phyloP scores from a whole-genome alignment of 805 yeast genomes.

The Saccharomycopsis olivae region DNA sequence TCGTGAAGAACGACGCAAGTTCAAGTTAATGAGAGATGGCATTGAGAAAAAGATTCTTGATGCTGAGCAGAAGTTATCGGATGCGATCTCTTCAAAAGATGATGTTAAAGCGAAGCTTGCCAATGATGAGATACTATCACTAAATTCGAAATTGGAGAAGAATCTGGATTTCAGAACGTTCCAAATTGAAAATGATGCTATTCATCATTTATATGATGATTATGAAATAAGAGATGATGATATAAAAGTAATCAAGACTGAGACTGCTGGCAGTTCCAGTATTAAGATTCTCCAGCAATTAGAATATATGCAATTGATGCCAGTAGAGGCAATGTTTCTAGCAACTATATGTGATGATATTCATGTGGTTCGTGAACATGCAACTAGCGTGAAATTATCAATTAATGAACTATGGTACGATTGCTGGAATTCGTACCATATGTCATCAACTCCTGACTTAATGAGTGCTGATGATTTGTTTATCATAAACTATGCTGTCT shows the following conservation, averaged over 20 bases:
- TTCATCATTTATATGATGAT: conserved; percentile 16
- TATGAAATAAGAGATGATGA: conserved; percentile 22
- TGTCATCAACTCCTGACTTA: too few species aligned
- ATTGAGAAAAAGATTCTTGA: conserved; percentile 41
- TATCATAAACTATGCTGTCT: conserved; percentile 53
- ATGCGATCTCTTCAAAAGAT: conserved; percentile 16
- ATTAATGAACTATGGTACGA: too few species aligned
- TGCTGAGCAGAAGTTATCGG: conserved; percentile 24
- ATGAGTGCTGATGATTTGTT: conserved; percentile 25
- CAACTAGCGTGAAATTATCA: background rate
- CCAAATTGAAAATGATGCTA: conserved; percentile 1
- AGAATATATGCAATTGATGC: conserved; percentile 55
- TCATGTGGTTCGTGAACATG: conserved; percentile 19
- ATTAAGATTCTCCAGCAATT: conserved; percentile 25
- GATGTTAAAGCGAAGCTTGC: conserved; percentile 19
- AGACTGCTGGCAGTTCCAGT: conserved; percentile 31
- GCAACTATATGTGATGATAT: conserved; percentile 44
- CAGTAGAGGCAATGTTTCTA: conserved; percentile 67
- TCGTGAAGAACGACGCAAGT: conserved; percentile 58
- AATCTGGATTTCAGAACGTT: conserved; percentile 5
- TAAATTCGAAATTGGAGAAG: conserved; percentile 1
- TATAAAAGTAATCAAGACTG: conserved; percentile 17
- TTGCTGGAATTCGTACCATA: too few species aligned
- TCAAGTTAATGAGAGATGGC: conserved; percentile 57
- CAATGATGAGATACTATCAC: conserved; percentile 20